Conservation (phyloP, 176 grass and related monocot species). For the Pontederia crassipes region DNA sequence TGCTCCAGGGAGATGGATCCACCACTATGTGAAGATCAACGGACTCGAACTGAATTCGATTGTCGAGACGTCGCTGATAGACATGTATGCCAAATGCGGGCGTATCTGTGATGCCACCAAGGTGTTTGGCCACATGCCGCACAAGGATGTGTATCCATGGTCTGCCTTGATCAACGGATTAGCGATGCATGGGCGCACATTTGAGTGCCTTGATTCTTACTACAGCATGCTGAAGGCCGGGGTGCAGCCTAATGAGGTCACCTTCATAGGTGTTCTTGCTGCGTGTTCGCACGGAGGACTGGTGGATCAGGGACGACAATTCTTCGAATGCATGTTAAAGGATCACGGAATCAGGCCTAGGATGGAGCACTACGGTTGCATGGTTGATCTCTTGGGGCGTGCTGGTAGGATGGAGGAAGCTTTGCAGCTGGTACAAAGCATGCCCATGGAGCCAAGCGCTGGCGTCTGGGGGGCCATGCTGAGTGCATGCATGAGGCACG, state of each 20-base stretch:
- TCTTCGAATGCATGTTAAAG: slow-evolving; percentile 9
- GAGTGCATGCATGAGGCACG: slow-evolving; percentile 11
- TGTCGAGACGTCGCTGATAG: slow-evolving; percentile 8
- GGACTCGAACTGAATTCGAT: neutral
- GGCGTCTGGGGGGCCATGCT: slow-evolving; percentile 18
- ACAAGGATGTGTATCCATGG: slow-evolving; percentile 21
- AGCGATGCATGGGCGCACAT: slow-evolving; percentile 14
- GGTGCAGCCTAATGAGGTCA: slow-evolving; percentile 17
- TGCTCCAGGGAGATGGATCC: slow-evolving; percentile 18
- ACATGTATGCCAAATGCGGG: slow-evolving; percentile 28
- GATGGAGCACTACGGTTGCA: slow-evolving; percentile 22
- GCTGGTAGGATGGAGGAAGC: slow-evolving; percentile 16
- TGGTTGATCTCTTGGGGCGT: slow-evolving; percentile 21
- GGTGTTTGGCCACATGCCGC: neutral
- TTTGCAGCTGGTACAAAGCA: slow-evolving; percentile 5
- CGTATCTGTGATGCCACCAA: neutral
- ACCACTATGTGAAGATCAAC: neutral
- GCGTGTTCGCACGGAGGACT: slow-evolving; percentile 12
- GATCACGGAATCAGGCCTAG: slow-evolving; percentile 6
- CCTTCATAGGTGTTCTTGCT: slow-evolving; percentile 15
- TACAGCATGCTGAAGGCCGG: neutral
- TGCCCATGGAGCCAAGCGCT: slow-evolving; percentile 12
- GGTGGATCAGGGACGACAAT: slow-evolving; percentile 1
- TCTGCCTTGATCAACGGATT: slow-evolving; percentile 16
- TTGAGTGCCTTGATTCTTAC: slow-evolving; percentile 11